Conservation (phyloP, 176 grass and related monocot species). For the Poa pratensis region DNA sequence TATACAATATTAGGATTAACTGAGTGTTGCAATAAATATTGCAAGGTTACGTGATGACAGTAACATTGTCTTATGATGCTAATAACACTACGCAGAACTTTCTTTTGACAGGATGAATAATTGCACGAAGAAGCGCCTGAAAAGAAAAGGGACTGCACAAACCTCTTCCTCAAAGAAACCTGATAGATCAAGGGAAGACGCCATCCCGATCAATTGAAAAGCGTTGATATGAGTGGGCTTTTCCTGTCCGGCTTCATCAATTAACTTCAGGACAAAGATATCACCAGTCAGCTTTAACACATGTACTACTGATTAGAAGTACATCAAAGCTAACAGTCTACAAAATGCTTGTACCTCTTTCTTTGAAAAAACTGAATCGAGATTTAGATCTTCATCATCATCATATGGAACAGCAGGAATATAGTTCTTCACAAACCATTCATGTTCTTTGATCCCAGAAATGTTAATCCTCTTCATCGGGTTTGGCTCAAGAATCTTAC, state of each 20-base stretch:
- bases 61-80: neutral
- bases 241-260: slow-evolving; percentile 38
- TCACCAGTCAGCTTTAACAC: slow-evolving; percentile 28
- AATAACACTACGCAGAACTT: neutral
- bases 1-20: neutral
- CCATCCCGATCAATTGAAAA: slow-evolving; percentile 95
- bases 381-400: slow-evolving; percentile 53
- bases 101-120: neutral
- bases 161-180: slow-evolving; percentile 97
- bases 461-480: slow-evolving; percentile 68
- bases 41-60: neutral
- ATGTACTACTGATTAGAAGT: slow-evolving; percentile 1
- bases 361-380: slow-evolving; percentile 34
- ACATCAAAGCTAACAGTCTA: neutral
- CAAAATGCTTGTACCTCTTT: slow-evolving; percentile 63
- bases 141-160: neutral
- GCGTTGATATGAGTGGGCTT: slow-evolving; percentile 66
- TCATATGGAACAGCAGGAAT: slow-evolving; percentile 51
- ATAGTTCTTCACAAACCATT: slow-evolving; percentile 81
- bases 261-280: slow-evolving; percentile 58
- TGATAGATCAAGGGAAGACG: slow-evolving; percentile 90
- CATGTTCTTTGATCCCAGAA: slow-evolving; percentile 63
- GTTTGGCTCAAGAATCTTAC: slow-evolving; percentile 80
- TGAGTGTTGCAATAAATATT: neutral
- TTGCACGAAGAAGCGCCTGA: neutral